Percentiles rank a stretch among this genome's conserved stretches.
Conservation (phyloP, 257 asterid genomes). For the Fraxinus pennsylvanica region DNA sequence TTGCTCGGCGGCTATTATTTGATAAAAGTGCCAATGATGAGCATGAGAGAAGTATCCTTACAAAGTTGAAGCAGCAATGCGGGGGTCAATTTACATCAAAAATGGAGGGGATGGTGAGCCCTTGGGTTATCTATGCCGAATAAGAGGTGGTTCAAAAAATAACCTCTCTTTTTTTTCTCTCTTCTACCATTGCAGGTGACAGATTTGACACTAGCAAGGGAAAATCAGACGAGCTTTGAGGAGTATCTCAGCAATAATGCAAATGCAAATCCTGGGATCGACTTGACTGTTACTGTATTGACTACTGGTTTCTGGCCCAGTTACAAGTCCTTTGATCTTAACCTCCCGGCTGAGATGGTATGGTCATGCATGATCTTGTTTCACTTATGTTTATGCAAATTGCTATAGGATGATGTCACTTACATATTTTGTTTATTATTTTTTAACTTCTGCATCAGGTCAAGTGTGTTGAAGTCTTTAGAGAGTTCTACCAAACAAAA, state of each 20-base stretch:
- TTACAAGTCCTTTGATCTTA: slow-evolving; percentile 94
- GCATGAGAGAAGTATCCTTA: slow-evolving; percentile 93
- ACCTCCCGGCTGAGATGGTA: slow-evolving; percentile 97
- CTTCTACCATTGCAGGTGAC: slow-evolving; percentile 62
- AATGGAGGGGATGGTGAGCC: slow-evolving; percentile 99
- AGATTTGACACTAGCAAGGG: slow-evolving; percentile 95
- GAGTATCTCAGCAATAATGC: slow-evolving; percentile 72
- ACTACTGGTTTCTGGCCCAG: slow-evolving; percentile 99
- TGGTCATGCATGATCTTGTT: slow-evolving; percentile 8
- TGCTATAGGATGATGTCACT: slow-evolving; percentile 8
- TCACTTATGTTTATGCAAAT: not conserved
- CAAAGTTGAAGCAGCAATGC: slow-evolving; percentile 98
- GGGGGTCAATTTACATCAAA: slow-evolving; percentile 99
- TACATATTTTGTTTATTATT: not conserved
- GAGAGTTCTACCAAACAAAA: slow-evolving; percentile 95
- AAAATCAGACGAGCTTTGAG: slow-evolving; percentile 84
- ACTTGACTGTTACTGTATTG: slow-evolving; percentile 92
- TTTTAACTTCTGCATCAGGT: slow-evolving; percentile 50
- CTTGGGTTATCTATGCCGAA: not conserved
- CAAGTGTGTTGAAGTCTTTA: slow-evolving; percentile 88
- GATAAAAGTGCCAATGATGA: slow-evolving; percentile 99
- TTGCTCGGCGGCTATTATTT: slow-evolving; percentile 86
- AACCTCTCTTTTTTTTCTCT: not conserved
- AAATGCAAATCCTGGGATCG: slow-evolving; percentile 84
- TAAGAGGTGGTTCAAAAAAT: not conserved